Percentiles rank a stretch among this genome's conserved stretches.
These are phyloP conservation scores for Erigeron canadensis DNA, from an alignment of 129 eudicot species.

Conservation along the genomic window DNA sequence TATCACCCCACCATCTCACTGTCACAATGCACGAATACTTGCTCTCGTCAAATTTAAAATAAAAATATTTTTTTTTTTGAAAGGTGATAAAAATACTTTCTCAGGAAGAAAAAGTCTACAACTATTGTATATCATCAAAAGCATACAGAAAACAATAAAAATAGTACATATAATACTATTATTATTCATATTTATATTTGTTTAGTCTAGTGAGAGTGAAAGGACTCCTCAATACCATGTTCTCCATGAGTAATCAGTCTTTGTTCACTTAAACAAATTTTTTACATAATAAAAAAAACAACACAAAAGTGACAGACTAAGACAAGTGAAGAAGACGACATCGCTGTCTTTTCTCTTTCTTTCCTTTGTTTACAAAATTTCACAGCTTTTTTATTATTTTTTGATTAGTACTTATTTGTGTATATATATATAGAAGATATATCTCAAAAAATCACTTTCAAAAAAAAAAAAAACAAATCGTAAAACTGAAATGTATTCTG, in stretches of 20 bases:
- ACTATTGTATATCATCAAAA: too few species aligned
- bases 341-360: slow-evolving; percentile 29
- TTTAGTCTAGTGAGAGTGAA: slow-evolving; percentile 20
- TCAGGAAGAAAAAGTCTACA: not conserved
- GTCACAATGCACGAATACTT: too few species aligned
- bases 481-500: slow-evolving; percentile 43
- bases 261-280: slow-evolving; percentile 9
- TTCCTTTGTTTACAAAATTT: slow-evolving; percentile 15
- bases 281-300: not conserved
- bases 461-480: not conserved
- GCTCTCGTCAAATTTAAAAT: too few species aligned
- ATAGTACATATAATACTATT: too few species aligned
- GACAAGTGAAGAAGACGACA: slow-evolving; percentile 45
- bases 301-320: slow-evolving; percentile 34
- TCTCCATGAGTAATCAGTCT: slow-evolving; percentile 29
- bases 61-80: too few species aligned
- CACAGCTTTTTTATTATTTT: not conserved
- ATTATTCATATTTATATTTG: not conserved
- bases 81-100: too few species aligned
- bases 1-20: too few species aligned
- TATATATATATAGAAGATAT: not conserved
- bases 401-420: not conserved
- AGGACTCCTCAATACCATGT: slow-evolving; percentile 42
- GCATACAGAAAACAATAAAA: not conserved
- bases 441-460: not conserved